These are phyloP conservation scores for Fusarium sambucinum DNA, from an alignment of 2,329 filamentous ascomycete species.

Conservation along the genomic window DNA sequence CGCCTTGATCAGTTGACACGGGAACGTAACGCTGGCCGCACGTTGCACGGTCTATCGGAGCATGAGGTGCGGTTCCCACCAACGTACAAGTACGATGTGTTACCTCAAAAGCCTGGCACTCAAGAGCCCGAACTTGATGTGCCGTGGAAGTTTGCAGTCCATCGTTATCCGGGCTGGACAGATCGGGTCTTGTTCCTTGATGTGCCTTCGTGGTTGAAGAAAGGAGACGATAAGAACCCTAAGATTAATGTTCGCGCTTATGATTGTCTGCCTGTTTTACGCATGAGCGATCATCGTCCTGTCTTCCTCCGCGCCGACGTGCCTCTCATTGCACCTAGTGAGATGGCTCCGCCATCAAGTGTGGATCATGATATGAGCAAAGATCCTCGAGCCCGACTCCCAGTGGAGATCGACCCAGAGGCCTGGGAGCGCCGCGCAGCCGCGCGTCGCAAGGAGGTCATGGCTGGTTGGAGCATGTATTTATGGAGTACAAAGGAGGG, in stretches of 20 bases:
- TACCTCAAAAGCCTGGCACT: slow-evolving; percentile 49
- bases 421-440: slow-evolving; percentile 65
- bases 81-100: slow-evolving; percentile 87
- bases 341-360: slow-evolving; percentile 54
- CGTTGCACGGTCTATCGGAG: slow-evolving; percentile 83
- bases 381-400: slow-evolving; percentile 61
- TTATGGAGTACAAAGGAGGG: slow-evolving; percentile 67
- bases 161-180: slow-evolving; percentile 93
- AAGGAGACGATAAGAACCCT: slow-evolving; percentile 29
- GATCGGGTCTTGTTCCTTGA: slow-evolving; percentile 87
- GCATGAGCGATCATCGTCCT: slow-evolving; percentile 88
- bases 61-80: slow-evolving; percentile 83
- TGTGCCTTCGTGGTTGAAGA: slow-evolving; percentile 64
- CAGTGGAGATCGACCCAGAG: slow-evolving; percentile 65
- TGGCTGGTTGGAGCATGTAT: slow-evolving; percentile 67
- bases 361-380: slow-evolving; percentile 39
- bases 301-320: slow-evolving; percentile 80
- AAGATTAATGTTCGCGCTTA: slow-evolving; percentile 73
- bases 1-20: slow-evolving; percentile 81
- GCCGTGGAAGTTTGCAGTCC: slow-evolving; percentile 69
- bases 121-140: slow-evolving; percentile 48
- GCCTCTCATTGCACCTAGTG: slow-evolving; percentile 64
- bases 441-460: slow-evolving; percentile 60
- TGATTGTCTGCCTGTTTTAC: slow-evolving; percentile 79
- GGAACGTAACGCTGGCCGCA: slow-evolving; percentile 76